Evolutionary conservation across 495 filamentous ascomycete species (phyloP), one percentile per base, ranked within the genome.

Genomic region (Podospora australis): DNA sequence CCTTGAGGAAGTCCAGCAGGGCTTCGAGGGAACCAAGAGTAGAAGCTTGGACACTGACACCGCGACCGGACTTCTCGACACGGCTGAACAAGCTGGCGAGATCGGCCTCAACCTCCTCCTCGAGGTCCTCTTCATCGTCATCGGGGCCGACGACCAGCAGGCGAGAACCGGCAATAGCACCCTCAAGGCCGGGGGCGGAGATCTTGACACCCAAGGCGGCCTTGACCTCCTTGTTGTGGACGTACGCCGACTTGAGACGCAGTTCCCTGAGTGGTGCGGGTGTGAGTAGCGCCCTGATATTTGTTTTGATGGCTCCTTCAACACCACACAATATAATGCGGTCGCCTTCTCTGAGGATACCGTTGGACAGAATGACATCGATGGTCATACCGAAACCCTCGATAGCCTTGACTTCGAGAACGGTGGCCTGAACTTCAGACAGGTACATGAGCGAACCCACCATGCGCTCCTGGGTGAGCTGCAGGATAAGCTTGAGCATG

Each of bases 211-310:
- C 94, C 56, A 97, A 77, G 2, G 94, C 88, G 9, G 94, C 94
- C 75, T 97, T 99, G 65, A 96, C 90, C 68, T 96, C 89, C 74
- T 97, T 96, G 73, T 99, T 96, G 71, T 99, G 94, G 10, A 99
- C 90, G 55, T 99, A 99, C 49, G 80, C 75, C 4, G 89, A 95
- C 62, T 80, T 98, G 55, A 99, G 77, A 59, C 94, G 86, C 53
- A 99, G 70, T 68, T 99, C 94, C 68, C 88, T 95, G 58, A 99
- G 80, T 39, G 88, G 85, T 13, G 92, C 91, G 1, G 94, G 94
- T 2, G 94, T 99, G 34, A 99, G 74, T 20, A 99, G 77, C n/a
- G 94, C 94, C 72, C 94, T 81, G 58, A 99, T 91, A 54, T 95
- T 95, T 6, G 94, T 99, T 50, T 80, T 72, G 62, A 99, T 99